phyloP scores from a whole-genome alignment of 345 rosid species.

The Euphorbia pulcherrima region DNA sequence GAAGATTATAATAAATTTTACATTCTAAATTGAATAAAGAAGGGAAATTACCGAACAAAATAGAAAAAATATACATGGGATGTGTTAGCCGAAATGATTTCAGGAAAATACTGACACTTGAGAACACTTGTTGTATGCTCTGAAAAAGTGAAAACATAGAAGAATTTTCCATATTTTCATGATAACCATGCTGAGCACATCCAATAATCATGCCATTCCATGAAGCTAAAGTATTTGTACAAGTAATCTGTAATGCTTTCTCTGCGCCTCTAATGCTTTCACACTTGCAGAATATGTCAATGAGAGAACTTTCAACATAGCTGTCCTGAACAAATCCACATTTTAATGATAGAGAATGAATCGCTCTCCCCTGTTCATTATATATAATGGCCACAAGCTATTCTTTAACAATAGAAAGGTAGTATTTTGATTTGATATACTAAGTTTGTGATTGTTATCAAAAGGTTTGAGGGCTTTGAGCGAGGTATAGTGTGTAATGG shows the following conservation, averaged over 20 bases:
- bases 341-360: slow-evolving; percentile 16
- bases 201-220: slow-evolving; percentile 21
- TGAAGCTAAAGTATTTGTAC: slow-evolving; percentile 8
- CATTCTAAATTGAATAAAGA: slow-evolving; percentile 1
- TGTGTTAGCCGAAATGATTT: neutral
- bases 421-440: too few relatives aligned
- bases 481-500: too few relatives aligned
- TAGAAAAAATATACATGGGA: neutral
- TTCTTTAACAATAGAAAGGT: too few relatives aligned
- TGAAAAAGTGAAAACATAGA: too few relatives aligned
- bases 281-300: slow-evolving; percentile 13
- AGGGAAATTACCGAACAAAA: neutral
- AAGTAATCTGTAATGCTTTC: slow-evolving; percentile 3
- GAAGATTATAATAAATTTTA: neutral
- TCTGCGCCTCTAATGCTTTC: slow-evolving; percentile 11
- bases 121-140: neutral
- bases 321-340: slow-evolving; percentile 10
- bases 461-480: too few relatives aligned
- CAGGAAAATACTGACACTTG: neutral
- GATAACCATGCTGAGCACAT: slow-evolving; percentile 15
- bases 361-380: too few relatives aligned
- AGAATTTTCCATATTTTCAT: slow-evolving; percentile 18
- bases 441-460: too few relatives aligned
- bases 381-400: too few relatives aligned
- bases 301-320: slow-evolving; percentile 15